Evolutionary conservation across 306 rosid species (phyloP).

Genomic region (Malus sylvestris): DNA sequence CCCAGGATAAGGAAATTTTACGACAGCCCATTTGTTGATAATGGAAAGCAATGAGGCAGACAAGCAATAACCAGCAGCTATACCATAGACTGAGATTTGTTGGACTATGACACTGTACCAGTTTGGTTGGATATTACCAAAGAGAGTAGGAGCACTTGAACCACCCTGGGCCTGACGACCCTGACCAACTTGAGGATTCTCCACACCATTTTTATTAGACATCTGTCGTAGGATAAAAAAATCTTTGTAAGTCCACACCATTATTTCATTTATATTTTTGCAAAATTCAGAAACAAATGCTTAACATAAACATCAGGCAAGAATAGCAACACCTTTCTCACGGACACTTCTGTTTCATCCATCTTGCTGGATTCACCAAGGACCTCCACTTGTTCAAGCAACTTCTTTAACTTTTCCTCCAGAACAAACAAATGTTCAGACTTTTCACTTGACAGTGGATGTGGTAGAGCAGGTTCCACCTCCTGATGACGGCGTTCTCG

Average conservation of each 20-base stretch:
- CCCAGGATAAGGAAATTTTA: constrained; percentile 90
- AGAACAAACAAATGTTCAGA: constrained; percentile 58
- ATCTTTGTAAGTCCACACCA: neutral
- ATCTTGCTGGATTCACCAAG: constrained; percentile 85
- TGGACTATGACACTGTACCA: constrained; percentile 39
- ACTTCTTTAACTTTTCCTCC: constrained; percentile 74
- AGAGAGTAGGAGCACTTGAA: constrained; percentile 11
- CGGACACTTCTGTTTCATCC: constrained; percentile 77
- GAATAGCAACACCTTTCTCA: constrained; percentile 57
- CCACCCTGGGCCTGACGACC: constrained; percentile 23
- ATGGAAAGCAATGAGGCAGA: constrained; percentile 86
- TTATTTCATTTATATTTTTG: too few species aligned
- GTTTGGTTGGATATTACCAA: constrained; percentile 19
- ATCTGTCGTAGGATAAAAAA: constrained; percentile 26
- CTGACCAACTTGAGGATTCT: constrained; percentile 32
- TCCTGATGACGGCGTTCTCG: constrained; percentile 62
- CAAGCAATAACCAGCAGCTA: constrained; percentile 80
- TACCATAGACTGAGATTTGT: constrained; percentile 59
- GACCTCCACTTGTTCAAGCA: constrained; percentile 75
- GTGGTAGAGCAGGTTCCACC: constrained; percentile 61
- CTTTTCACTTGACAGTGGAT: constrained; percentile 56
- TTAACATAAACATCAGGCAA: neutral
- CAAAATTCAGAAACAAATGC: neutral
- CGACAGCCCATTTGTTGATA: constrained; percentile 88
- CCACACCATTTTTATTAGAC: constrained; percentile 33